A percentile compares a stretch with the other conserved stretches of the same genome.
Conservation (phyloP, 2,329 filamentous ascomycete species). For the Fusarium buxicola region DNA sequence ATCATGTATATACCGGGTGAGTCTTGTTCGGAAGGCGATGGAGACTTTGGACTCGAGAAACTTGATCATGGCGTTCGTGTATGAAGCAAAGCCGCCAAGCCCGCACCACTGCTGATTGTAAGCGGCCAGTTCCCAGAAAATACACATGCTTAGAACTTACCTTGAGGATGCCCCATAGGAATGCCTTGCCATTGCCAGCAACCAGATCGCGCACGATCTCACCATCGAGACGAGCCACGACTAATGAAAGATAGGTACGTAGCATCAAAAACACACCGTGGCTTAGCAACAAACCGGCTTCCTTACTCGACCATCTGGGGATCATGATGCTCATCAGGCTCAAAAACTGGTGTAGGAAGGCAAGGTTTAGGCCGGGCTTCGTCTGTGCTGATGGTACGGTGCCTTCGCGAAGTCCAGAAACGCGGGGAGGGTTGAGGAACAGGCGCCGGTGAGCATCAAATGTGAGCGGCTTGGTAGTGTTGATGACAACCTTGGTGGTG, state of each 20-base stretch:
- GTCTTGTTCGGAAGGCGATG: slow-evolving; percentile 93
- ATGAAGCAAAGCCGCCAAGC: slow-evolving; percentile 91
- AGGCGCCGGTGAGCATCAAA: slow-evolving; percentile 96
- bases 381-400: slow-evolving; percentile 87
- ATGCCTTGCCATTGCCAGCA: slow-evolving; percentile 90
- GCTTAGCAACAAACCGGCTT: slow-evolving; percentile 88
- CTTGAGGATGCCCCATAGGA: slow-evolving; percentile 89
- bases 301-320: slow-evolving; percentile 93
- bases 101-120: slow-evolving; percentile 77
- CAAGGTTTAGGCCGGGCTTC: slow-evolving; percentile 93
- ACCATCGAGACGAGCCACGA: slow-evolving; percentile 93
- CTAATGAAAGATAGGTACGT: slow-evolving; percentile 90
- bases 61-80: slow-evolving; percentile 99
- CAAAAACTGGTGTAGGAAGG: slow-evolving; percentile 96
- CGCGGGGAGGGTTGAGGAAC: slow-evolving; percentile 90
- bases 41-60: slow-evolving; percentile 98
- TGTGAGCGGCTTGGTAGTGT: slow-evolving; percentile 89
- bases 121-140: not conserved
- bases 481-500: slow-evolving; percentile 91
- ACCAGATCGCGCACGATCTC: slow-evolving; percentile 97
- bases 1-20: slow-evolving; percentile 97
- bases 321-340: slow-evolving; percentile 98
- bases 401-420: slow-evolving; percentile 79
- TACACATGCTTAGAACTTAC: slow-evolving; percentile 50
- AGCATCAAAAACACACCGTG: slow-evolving; percentile 92